Conservation (phyloP, 73 alveolate genomes). For the Tetrahymena borealis region DNA sequence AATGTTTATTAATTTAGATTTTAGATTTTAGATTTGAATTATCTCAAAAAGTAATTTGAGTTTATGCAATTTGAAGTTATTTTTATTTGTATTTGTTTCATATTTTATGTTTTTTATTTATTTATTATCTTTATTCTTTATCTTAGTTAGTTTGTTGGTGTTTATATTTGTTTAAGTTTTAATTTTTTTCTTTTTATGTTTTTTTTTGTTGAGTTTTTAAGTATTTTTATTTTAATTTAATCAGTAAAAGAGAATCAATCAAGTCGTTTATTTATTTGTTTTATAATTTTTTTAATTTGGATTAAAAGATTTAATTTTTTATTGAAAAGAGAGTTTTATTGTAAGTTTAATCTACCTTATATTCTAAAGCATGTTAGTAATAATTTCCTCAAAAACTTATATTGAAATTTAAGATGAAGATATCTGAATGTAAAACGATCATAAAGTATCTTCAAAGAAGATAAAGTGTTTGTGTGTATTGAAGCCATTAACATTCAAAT, state of each 20-base stretch:
- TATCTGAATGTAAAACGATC: background rate
- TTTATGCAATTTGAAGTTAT: no score
- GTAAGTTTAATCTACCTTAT: background rate
- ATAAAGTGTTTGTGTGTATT: background rate
- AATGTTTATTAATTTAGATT: no score
- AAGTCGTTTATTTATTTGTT: background rate
- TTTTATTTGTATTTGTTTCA: no score
- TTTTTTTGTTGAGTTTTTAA: background rate
- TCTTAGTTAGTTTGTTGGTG: no score
- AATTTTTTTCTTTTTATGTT: background rate
- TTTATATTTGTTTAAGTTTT: background rate
- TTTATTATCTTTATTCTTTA: no score
- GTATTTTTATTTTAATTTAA: background rate
- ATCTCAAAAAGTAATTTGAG: no score
- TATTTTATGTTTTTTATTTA: no score
- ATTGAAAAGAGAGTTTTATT: background rate
- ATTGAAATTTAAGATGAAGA: background rate
- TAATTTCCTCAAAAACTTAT: background rate
- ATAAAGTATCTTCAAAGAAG: no score
- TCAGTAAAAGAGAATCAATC: background rate
- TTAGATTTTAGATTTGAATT: no score
- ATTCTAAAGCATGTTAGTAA: background rate
- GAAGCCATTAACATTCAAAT: background rate
- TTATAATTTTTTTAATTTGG: no score
- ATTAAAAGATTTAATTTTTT: background rate